phyloP scores from a whole-genome alignment of 1,284 basidiomycete genomes.

The Sanghuangporus baumii region DNA sequence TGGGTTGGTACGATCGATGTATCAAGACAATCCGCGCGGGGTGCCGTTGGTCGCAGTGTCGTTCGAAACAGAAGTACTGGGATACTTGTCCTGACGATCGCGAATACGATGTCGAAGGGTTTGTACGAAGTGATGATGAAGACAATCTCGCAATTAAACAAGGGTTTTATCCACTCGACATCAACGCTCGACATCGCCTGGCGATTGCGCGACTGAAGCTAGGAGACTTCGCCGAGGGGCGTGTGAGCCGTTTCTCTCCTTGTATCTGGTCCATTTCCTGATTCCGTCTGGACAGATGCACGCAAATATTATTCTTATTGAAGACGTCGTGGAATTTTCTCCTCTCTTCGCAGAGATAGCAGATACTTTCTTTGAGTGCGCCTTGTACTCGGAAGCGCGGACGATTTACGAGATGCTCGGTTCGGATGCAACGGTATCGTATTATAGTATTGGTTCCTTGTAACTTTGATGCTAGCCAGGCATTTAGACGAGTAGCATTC shows the following conservation, averaged over 20 bases:
- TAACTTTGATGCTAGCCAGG: background rate
- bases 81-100: constrained; percentile 81
- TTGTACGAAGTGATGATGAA: constrained; percentile 16
- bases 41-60: constrained; percentile 85
- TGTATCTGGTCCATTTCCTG: background rate
- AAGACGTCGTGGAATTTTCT: constrained; percentile 73
- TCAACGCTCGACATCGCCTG: constrained; percentile 81
- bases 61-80: constrained; percentile 74
- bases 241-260: constrained; percentile 38
- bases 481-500: constrained; percentile 58
- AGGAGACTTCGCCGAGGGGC: constrained; percentile 77
- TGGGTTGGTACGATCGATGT: constrained; percentile 65
- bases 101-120: constrained; percentile 64
- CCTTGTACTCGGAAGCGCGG: constrained; percentile 70
- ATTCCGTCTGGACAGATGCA: constrained; percentile 50
- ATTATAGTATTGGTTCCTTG: constrained; percentile 12
- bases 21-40: constrained; percentile 71
- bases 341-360: constrained; percentile 80
- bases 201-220: constrained; percentile 81
- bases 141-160: constrained; percentile 26
- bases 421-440: constrained; percentile 55
- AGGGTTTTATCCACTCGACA: constrained; percentile 65
- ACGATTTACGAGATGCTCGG: constrained; percentile 75
- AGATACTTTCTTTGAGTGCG: constrained; percentile 74
- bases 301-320: constrained; percentile 60